Evolutionary conservation across 495 filamentous ascomycete genomes (phyloP).

Genomic region (Rhypophila decipiens): DNA sequence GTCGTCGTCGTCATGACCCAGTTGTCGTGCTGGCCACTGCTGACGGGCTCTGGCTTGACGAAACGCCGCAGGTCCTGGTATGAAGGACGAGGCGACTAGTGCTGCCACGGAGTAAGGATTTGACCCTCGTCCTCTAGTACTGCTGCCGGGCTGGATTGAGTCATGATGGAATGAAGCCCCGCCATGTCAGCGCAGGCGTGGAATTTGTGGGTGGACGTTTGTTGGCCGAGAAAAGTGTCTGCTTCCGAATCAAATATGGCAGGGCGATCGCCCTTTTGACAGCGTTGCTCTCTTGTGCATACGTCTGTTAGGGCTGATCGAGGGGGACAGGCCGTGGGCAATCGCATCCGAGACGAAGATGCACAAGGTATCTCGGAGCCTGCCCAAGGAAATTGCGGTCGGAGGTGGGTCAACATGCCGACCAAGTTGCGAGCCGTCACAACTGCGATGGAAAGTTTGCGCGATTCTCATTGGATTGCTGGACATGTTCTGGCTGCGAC

Average conservation of each 20-base stretch:
- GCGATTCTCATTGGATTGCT: conserved; percentile 7
- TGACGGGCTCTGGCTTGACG: neutral
- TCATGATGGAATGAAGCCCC: conserved; percentile 7
- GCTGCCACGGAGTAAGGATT: neutral
- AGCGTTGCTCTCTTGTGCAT: neutral
- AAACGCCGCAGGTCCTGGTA: conserved; percentile 9
- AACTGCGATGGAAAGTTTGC: conserved; percentile 12
- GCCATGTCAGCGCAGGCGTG: too few species aligned
- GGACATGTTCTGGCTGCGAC: neutral
- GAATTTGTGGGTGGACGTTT: neutral
- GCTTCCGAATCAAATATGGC: too few species aligned
- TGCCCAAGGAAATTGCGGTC: too few species aligned
- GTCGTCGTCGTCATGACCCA: neutral
- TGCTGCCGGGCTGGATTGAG: conserved; percentile 2
- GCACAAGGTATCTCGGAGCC: too few species aligned
- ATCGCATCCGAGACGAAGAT: too few species aligned
- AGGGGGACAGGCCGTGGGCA: too few species aligned
- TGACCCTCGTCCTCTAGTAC: conserved; percentile 7
- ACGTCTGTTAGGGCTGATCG: neutral
- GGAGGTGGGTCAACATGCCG: neutral
- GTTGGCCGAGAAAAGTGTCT: neutral
- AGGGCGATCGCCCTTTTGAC: neutral
- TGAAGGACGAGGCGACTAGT: neutral
- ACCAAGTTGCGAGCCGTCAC: conserved; percentile 13
- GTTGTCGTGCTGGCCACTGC: neutral